Percentiles rank a stretch among this genome's conserved stretches.
phyloP scores from a whole-genome alignment of 164 flowering plant genomes.

The Saururus chinensis region DNA sequence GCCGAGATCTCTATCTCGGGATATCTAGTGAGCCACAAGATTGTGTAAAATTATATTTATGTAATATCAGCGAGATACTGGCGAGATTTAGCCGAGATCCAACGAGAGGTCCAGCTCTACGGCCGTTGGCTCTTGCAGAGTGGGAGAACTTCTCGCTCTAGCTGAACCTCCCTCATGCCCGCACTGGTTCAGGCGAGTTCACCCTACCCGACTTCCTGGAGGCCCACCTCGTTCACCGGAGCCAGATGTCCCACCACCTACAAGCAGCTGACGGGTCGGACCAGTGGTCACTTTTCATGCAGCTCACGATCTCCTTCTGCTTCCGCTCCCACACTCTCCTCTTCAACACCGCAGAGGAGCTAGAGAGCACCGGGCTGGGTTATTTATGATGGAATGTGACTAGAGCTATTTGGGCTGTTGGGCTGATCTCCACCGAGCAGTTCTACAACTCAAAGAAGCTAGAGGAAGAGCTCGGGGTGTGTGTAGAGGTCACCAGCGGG shows the following conservation, averaged over 20 bases:
- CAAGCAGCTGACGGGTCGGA: background rate
- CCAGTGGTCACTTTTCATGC: background rate
- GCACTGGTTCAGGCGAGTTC: slow-evolving; percentile 7
- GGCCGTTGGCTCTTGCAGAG: no score
- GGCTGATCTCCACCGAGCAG: slow-evolving; percentile 2
- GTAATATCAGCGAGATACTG: no score
- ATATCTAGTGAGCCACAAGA: no score
- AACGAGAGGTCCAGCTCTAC: no score
- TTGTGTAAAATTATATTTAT: no score
- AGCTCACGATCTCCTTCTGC: background rate
- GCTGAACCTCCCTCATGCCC: slow-evolving; percentile 11
- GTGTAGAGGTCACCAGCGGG: slow-evolving; percentile 8
- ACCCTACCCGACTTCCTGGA: slow-evolving; percentile 7
- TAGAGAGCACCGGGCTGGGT: slow-evolving; percentile 29
- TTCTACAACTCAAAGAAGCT: slow-evolving; percentile 9
- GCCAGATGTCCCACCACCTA: slow-evolving; percentile 2
- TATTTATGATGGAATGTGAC: slow-evolving; percentile 24
- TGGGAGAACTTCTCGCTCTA: slow-evolving; percentile 5
- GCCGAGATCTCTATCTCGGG: no score
- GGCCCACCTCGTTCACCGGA: background rate
- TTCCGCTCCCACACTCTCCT: background rate
- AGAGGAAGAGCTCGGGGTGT: slow-evolving; percentile 9
- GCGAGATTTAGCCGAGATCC: no score
- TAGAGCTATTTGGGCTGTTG: slow-evolving; percentile 26
- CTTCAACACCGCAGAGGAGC: slow-evolving; percentile 39